Conservation (phyloP, 2,329 filamentous ascomycete species). For the Chrysoporthe austroafricana region DNA sequence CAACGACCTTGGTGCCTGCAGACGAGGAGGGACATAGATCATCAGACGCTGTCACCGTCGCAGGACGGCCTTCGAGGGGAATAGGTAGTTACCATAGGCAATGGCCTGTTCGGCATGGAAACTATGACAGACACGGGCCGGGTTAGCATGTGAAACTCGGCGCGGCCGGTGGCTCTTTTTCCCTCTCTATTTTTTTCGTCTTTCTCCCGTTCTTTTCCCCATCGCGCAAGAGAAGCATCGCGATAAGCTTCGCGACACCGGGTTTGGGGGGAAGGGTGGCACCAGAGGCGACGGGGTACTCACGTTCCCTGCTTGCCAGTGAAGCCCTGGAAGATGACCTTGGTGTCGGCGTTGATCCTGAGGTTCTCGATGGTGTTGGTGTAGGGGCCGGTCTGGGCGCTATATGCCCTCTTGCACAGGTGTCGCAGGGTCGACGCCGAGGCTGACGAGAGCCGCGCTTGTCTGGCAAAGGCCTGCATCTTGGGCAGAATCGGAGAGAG, state of each 20-base stretch:
- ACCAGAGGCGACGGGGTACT: slow-evolving; percentile 44
- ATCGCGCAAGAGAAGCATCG: not conserved
- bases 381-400: slow-evolving; percentile 71
- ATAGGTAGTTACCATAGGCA: slow-evolving; percentile 78
- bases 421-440: slow-evolving; percentile 71
- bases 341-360: slow-evolving; percentile 89
- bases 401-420: slow-evolving; percentile 71
- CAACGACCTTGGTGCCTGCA: slow-evolving; percentile 91
- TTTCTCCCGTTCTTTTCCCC: not conserved
- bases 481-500: slow-evolving; percentile 39
- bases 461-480: slow-evolving; percentile 87
- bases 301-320: slow-evolving; percentile 96
- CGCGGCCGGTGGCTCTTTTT: not conserved
- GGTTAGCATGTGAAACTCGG: slow-evolving; percentile 33
- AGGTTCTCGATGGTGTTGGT: slow-evolving; percentile 80
- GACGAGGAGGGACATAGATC: slow-evolving; percentile 11
- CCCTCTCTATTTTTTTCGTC: not conserved
- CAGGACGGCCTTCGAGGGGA: not conserved
- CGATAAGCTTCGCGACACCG: not conserved
- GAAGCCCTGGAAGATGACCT: slow-evolving; percentile 96
- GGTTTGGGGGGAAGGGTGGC: slow-evolving; percentile 17
- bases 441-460: slow-evolving; percentile 68
- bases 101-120: slow-evolving; percentile 98
- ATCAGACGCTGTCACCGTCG: slow-evolving; percentile 25
- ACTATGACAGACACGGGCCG: slow-evolving; percentile 52